These are phyloP conservation scores for Xerocomellus intermedius DNA, from an alignment of 768 basidiomycete genomes.

Conservation along the genomic window DNA sequence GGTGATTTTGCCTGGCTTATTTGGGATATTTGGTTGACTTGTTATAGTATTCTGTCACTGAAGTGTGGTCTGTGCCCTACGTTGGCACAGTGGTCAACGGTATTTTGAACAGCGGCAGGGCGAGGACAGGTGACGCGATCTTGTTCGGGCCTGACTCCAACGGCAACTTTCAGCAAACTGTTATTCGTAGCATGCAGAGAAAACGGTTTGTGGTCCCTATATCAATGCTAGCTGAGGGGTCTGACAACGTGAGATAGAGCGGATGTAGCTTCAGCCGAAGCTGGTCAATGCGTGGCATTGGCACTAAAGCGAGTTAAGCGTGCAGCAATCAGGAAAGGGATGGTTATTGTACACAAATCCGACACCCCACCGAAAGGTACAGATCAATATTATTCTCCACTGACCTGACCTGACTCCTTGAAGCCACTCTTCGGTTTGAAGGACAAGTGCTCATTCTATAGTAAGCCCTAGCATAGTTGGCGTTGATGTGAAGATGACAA, in stretches of 20 bases:
- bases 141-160: constrained; percentile 91
- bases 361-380: constrained; percentile 76
- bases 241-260: constrained; percentile 48
- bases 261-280: constrained; percentile 80
- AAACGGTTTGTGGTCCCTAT: constrained; percentile 59
- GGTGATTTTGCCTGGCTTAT: constrained; percentile 38
- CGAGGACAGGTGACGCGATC: constrained; percentile 79
- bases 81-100: constrained; percentile 85
- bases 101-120: constrained; percentile 70
- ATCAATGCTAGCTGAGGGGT: background rate
- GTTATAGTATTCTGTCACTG: constrained; percentile 74
- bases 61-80: constrained; percentile 86
- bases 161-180: constrained; percentile 78
- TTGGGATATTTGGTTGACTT: constrained; percentile 9
- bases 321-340: constrained; percentile 84
- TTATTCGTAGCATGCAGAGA: constrained; percentile 90
- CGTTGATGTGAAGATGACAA: constrained; percentile 2
- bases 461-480: constrained; percentile 42
- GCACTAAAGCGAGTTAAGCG: constrained; percentile 88
- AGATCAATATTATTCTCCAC: constrained; percentile 2
- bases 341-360: constrained; percentile 84
- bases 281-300: constrained; percentile 92
- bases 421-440: constrained; percentile 83
- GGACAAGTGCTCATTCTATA: constrained; percentile 93
- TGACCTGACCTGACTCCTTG: background rate